These are phyloP conservation scores for Macadamia integrifolia DNA, from an alignment of 164 flowering plant genomes.

Conservation along the genomic window DNA sequence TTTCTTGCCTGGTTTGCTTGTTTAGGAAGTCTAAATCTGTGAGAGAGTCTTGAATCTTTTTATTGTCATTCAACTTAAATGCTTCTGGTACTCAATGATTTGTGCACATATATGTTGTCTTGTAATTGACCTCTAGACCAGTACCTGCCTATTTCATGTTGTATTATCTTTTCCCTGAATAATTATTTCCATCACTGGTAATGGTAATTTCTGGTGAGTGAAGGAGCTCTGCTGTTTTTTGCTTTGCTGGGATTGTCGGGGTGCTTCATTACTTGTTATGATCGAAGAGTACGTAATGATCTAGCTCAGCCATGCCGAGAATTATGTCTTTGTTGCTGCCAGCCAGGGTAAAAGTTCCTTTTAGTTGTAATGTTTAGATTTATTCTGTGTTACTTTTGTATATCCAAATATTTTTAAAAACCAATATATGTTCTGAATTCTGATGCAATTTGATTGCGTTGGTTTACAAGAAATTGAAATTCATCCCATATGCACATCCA, in stretches of 20 bases:
- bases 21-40: not conserved
- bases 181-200: constrained; percentile 5
- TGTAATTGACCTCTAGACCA: not conserved
- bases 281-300: constrained; percentile 89
- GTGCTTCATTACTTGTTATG: constrained; percentile 96
- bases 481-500: too few species aligned
- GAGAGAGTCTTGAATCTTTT: not conserved
- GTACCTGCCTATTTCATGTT: not conserved
- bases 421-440: not conserved
- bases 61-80: not conserved
- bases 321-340: constrained; percentile 95
- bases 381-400: not conserved
- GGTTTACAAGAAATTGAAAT: too few species aligned
- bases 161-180: not conserved
- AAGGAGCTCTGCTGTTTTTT: constrained; percentile 96
- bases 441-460: not conserved
- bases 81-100: not conserved
- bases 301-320: constrained; percentile 98
- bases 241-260: constrained; percentile 93
- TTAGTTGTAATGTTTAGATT: not conserved
- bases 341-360: constrained; percentile 69
- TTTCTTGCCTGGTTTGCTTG: not conserved
- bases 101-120: not conserved
- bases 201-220: constrained; percentile 12
- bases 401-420: not conserved